These are phyloP conservation scores for Malus asiatica DNA, from an alignment of 306 rosid species.

Conservation along the genomic window DNA sequence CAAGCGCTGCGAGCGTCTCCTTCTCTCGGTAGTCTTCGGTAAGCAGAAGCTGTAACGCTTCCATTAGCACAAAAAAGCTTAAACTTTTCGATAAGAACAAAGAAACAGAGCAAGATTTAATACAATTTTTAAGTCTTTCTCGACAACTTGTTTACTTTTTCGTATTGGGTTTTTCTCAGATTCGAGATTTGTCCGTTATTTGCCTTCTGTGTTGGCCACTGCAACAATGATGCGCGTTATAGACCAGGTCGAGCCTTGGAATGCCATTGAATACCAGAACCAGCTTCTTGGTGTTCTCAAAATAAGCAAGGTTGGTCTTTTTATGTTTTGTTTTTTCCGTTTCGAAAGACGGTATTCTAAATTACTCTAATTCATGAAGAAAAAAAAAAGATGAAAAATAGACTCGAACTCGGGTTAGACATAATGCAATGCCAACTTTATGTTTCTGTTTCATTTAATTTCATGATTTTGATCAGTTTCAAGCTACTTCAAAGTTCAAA, in stretches of 20 bases:
- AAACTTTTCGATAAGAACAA: conserved; percentile 5
- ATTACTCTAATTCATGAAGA: no score
- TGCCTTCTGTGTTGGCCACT: conserved; percentile 88
- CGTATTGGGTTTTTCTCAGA: conserved; percentile 25
- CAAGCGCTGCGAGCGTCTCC: conserved; percentile 63
- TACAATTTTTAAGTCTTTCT: neutral
- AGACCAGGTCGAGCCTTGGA: conserved; percentile 58
- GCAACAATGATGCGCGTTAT: conserved; percentile 77
- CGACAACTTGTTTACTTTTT: neutral
- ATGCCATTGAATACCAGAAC: conserved; percentile 45
- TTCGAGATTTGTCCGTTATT: conserved; percentile 68
- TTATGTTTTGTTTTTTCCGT: neutral
- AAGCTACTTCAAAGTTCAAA: neutral
- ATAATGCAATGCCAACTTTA: neutral
- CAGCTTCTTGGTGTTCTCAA: conserved; percentile 71
- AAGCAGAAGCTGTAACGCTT: conserved; percentile 10
- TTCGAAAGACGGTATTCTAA: no score
- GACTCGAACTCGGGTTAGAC: no score
- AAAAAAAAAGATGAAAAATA: no score
- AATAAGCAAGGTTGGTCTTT: conserved; percentile 50
- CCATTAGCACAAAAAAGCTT: neutral
- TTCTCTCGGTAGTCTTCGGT: conserved; percentile 70
- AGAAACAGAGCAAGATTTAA: neutral
- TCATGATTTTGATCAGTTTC: neutral
- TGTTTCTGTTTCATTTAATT: neutral